These are phyloP conservation scores for Pelargonium fulgidum DNA, from an alignment of 441 rosid species.

Conservation along the genomic window DNA sequence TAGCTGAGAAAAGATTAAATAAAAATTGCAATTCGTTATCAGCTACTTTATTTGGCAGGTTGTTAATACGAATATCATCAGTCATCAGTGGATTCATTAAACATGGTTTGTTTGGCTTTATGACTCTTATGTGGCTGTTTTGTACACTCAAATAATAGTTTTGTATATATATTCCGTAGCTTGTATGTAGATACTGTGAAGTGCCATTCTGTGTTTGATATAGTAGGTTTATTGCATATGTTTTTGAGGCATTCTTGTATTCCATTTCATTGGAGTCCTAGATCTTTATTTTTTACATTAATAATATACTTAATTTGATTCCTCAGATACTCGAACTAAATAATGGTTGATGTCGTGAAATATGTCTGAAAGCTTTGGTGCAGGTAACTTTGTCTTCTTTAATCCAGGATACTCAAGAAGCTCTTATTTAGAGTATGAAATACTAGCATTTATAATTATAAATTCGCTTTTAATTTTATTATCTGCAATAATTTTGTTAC, in stretches of 20 bases:
- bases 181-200: slow-evolving; percentile 36
- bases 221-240: slow-evolving; percentile 25
- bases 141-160: not conserved
- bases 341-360: slow-evolving; percentile 27
- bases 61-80: slow-evolving; percentile 35
- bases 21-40: not conserved
- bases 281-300: not conserved
- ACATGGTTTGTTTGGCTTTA: slow-evolving; percentile 41
- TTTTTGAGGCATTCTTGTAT: not conserved
- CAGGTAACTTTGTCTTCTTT: slow-evolving; percentile 28
- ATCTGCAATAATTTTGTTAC: slow-evolving; percentile 20
- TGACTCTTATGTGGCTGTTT: slow-evolving; percentile 3
- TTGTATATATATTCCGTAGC: slow-evolving; percentile 28
- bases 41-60: slow-evolving; percentile 30
- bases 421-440: slow-evolving; percentile 4
- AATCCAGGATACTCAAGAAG: not conserved
- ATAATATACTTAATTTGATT: slow-evolving; percentile 1
- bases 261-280: not conserved
- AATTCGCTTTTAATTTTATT: slow-evolving; percentile 13
- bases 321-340: slow-evolving; percentile 35
- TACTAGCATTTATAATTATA: not conserved
- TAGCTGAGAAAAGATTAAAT: too few relatives aligned
- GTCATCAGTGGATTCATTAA: slow-evolving; percentile 23
- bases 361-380: slow-evolving; percentile 40
- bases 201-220: slow-evolving; percentile 34